Base-by-base conservation (phyloP, 1,139 yeast species). In the Saccharomyces hybrid region DNA sequence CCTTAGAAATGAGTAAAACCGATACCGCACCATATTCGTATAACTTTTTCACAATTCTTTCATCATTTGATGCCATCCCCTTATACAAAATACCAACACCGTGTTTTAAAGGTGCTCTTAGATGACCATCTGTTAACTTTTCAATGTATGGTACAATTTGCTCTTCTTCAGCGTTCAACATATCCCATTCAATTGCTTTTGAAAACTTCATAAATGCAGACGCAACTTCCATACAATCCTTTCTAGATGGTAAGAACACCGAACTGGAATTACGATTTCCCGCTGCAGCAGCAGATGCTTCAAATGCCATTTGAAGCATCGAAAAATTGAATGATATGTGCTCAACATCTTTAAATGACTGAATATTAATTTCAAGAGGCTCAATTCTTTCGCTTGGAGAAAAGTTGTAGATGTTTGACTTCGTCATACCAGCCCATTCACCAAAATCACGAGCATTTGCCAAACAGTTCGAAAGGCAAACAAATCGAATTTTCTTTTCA, bases 381-480 rank as follows among this genome's bases (percentile, higher is more conserved):
- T 73, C 68, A 26, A 76, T 74, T 55, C 95, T 75, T 44, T 82
- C 84, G 47, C 75, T 73, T 0, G 95, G 84, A 25, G 83, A 77
- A 67, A 86, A 90, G 63, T 89, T 91, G 72, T 77, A 88, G 3
- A 84, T 76, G 49, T 81, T 76, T 54, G 75, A 76, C 34, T 80
- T 74, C 1, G 70, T 58, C 32, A 87, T 84, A 2, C 95, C 96
- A 38, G 93, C 70, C 97, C 98, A 95, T 56, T 85, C 88, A 1
- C 88, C 95, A 58, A 91, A 70, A 60, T 88, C 97, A 54, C 81
- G 77, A 3, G 86, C 88, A 65, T 86, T 86, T 0, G 95, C 81
- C 41, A 91, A 68, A 0, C 96, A 82, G 1, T 82, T 76, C 1
- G 88, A 77, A 14, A 93, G 70, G 0, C 81, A 91, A 25, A 93